These are phyloP conservation scores for Lactarius vividus DNA, from an alignment of 768 basidiomycete genomes.

Conservation along the genomic window DNA sequence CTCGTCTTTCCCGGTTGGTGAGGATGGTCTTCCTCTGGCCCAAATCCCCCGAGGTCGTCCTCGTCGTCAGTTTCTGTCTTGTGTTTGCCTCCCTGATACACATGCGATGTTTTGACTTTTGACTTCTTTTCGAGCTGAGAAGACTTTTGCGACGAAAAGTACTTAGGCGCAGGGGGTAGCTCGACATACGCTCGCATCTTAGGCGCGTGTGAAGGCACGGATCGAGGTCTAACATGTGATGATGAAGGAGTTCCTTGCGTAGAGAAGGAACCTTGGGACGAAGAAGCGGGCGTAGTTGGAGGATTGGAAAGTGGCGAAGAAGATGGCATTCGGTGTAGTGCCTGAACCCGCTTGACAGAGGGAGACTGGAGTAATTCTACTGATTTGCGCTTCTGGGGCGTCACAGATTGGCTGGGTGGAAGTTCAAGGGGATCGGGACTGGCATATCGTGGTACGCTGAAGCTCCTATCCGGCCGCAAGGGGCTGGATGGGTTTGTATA, in stretches of 20 bases:
- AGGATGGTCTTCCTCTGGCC: slow-evolving; percentile 41
- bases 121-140: slow-evolving; percentile 26
- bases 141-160: slow-evolving; percentile 19
- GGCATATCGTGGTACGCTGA: slow-evolving; percentile 32
- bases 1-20: slow-evolving; percentile 37
- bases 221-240: slow-evolving; percentile 4
- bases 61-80: slow-evolving; percentile 25
- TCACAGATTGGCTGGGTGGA: slow-evolving; percentile 36
- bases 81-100: slow-evolving; percentile 21
- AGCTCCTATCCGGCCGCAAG: slow-evolving; percentile 29
- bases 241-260: slow-evolving; percentile 12
- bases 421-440: slow-evolving; percentile 33
- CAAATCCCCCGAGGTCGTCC: slow-evolving; percentile 33
- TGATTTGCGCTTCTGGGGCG: slow-evolving; percentile 72
- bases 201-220: slow-evolving; percentile 25
- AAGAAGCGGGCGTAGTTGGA: slow-evolving; percentile 26
- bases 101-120: slow-evolving; percentile 1
- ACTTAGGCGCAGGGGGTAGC: slow-evolving; percentile 32
- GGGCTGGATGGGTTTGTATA: slow-evolving; percentile 28
- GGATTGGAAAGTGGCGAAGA: slow-evolving; percentile 19
- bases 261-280: slow-evolving; percentile 21
- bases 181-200: slow-evolving; percentile 34
- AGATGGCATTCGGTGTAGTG: slow-evolving; percentile 27
- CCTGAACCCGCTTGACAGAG: slow-evolving; percentile 55
- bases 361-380: slow-evolving; percentile 60